Conservation (phyloP, 2,329 filamentous ascomycete species). For the Furcasterigmium furcatum region DNA sequence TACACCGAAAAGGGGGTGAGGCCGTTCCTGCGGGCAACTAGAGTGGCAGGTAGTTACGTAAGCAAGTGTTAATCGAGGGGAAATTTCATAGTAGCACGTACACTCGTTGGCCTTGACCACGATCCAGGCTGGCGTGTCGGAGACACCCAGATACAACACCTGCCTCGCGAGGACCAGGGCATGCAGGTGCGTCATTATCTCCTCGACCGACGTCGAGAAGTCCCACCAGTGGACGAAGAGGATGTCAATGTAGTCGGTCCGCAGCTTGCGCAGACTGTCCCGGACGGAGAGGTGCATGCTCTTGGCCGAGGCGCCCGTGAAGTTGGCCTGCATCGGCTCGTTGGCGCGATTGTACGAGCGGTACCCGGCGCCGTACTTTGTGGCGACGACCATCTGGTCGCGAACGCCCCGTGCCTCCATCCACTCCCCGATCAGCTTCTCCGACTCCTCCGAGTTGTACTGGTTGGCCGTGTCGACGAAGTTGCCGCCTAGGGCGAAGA, state of each 20-base stretch:
- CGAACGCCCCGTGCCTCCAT: conserved; percentile 42
- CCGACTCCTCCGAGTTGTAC: conserved; percentile 55
- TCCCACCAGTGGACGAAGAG: conserved; percentile 42
- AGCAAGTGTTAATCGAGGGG: no score
- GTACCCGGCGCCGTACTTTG: conserved; percentile 52
- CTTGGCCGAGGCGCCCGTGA: conserved; percentile 36
- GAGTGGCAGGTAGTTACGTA: no score
- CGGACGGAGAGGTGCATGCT: conserved; percentile 36
- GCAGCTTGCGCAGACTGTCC: conserved; percentile 39
- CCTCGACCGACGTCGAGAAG: conserved; percentile 31
- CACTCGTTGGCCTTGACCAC: conserved; percentile 30
- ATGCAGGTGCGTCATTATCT: conserved; percentile 37
- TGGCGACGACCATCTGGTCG: conserved; percentile 50
- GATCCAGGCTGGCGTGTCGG: conserved; percentile 34
- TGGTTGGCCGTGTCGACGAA: conserved; percentile 63
- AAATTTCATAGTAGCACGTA: neutral
- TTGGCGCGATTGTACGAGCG: conserved; percentile 29
- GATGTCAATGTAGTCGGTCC: conserved; percentile 38
- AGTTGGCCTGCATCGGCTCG: conserved; percentile 32
- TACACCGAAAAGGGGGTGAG: conserved; percentile 31
- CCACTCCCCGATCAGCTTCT: conserved; percentile 57
- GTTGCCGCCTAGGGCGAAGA: conserved; percentile 56
- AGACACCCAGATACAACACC: conserved; percentile 35
- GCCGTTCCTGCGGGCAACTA: conserved; percentile 25
- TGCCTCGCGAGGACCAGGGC: conserved; percentile 33